Base-by-base conservation (phyloP, 2,329 filamentous ascomycete species). In the Aspergillus ochraceus region DNA sequence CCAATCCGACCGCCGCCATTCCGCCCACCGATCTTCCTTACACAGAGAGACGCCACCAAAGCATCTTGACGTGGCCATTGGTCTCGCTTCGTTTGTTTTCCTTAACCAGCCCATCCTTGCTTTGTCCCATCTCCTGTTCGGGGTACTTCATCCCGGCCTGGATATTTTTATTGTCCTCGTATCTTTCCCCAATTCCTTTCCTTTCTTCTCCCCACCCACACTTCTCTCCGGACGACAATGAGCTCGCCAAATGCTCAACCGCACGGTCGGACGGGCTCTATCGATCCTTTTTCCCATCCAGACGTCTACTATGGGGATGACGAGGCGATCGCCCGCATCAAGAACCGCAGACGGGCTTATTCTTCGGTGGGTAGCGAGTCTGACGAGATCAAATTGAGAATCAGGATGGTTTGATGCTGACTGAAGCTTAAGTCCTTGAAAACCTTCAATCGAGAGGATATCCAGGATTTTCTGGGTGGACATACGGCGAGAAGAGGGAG, bases 271-370 rank as follows among this genome's bases (percentile, higher is more conserved):
- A 64, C 67, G 46, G 78, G 76, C 60, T 80, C 80, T 59, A 70
- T 80, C 65, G 85, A 88, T 71, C 85, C 86, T 5, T 83, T 82
- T 68, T 84, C 84, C 42, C 77, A 84, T 45, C 80, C 85, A 9
- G 80, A 84, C 61, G 74, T 86, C 64, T 88, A 88, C 74, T 88
- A 88, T 75, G 84, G 85, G 36, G 71, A 77, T 65, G 77, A 82
- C 54, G 79, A 79, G 60, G 77, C 81, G 63, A 72, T 75, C 62
- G 77, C 78, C 67, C 75, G 70, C 45, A 65, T 77, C 63, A 80
- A 81, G 69, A 73, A 77, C 55, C 75, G 77, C 61, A 77, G 82
- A 57, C 77, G 84, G 61, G 84, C 84, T 5, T 83, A 84, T 68
- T 86, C 84, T 39, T 79, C 82, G 60, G 84, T 86, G 76, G 73